Conservation (phyloP, 805 yeast species). For the Candida caryicola region DNA sequence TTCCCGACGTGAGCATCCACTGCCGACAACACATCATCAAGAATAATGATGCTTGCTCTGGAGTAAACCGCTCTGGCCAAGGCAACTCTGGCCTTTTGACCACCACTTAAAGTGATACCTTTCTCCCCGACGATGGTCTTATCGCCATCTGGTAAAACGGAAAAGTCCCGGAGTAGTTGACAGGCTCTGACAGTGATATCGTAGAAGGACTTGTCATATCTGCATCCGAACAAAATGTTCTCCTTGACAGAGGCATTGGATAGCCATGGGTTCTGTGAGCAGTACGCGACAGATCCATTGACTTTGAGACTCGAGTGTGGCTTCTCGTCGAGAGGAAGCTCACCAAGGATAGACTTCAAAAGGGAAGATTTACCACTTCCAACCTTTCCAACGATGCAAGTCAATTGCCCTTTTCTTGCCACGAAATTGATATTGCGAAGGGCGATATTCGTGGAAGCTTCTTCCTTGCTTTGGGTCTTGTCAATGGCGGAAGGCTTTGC, state of each 20-base stretch:
- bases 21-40: slow-evolving; percentile 69
- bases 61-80: slow-evolving; percentile 70
- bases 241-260: slow-evolving; percentile 50
- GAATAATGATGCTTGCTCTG: slow-evolving; percentile 52
- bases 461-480: slow-evolving; percentile 13
- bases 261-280: slow-evolving; percentile 59
- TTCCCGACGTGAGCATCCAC: slow-evolving; percentile 71
- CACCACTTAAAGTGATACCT: slow-evolving; percentile 60
- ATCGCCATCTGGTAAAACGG: slow-evolving; percentile 51
- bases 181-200: slow-evolving; percentile 46
- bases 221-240: slow-evolving; percentile 50
- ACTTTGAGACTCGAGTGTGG: slow-evolving; percentile 12
- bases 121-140: slow-evolving; percentile 57
- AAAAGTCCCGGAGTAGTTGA: slow-evolving; percentile 47
- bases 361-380: slow-evolving; percentile 68
- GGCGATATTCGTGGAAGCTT: slow-evolving; percentile 20
- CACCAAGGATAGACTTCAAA: slow-evolving; percentile 54
- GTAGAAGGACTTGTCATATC: slow-evolving; percentile 42
- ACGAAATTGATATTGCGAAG: slow-evolving; percentile 46
- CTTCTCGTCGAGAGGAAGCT: slow-evolving; percentile 37
- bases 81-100: slow-evolving; percentile 62
- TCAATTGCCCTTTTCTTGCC: slow-evolving; percentile 52
- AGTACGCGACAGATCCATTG: slow-evolving; percentile 52
- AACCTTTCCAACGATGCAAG: slow-evolving; percentile 64
- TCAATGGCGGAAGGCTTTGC: slow-evolving; percentile 2